Base-by-base conservation (phyloP, 306 rosid genomes). In the Elaeagnus macrophylla region DNA sequence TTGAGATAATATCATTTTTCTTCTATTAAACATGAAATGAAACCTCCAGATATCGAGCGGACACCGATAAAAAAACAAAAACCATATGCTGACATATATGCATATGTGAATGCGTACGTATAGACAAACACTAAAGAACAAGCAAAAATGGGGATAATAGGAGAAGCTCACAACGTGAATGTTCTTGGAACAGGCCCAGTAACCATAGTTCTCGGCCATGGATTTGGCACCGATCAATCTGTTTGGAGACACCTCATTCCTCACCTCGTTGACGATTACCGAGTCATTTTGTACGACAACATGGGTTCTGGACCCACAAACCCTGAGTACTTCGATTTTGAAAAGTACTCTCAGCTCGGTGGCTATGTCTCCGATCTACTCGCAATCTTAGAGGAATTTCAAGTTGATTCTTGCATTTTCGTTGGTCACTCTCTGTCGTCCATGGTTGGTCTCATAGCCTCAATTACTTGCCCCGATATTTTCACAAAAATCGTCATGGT, bases 281-380 rank as follows among this genome's bases (percentile, higher is more conserved):
- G 60, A 1, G 81, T 88, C 35, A 10, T 88, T 51, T 39, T 84
- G 42, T 88, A 69, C 69, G 94, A 88, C 51, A 88, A 79, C 56
- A 88, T 88, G 88, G 94, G 94, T 4, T 83, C 88, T 7, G 94
- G 91, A n/a, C 77, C 94, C 10, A 88, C 96, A 1, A 84, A 88
- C 68, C 94, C 96, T 1, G 96, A 88, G 0, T 88, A 77, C 56
- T 88, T 84, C 62, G 94, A 84, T 59, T 88, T 85, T 57, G 86
- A 84, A 0, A 76, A 82, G 7, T 71, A 88, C 74, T 54, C 75
- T 1, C 71, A 68, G 13, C 79, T 88, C 10, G 88, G 84, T 57
- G 94, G 96, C 37, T 72, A 71, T 12, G 84, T 88, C 0, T 80
- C 71, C 54, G 96, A 88, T 56, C 53, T 88, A 43, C 80, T 88